Base-by-base conservation (phyloP, 108 stramenopile species). In the Skeletonema costatum region DNA sequence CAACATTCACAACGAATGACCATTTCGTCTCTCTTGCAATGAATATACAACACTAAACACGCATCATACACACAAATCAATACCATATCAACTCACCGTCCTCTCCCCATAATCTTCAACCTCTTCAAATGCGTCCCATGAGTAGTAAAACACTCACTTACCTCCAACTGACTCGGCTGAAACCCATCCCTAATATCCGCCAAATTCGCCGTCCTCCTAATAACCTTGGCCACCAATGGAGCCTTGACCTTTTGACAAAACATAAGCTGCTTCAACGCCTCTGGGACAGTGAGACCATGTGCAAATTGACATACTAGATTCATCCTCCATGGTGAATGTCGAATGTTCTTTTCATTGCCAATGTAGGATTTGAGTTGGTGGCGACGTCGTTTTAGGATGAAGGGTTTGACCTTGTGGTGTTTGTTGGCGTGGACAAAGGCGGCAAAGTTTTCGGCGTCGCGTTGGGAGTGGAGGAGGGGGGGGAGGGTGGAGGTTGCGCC, bases 61-160 rank as follows among this genome's bases (percentile, higher is more conserved):
- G 21, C 3, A 51, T 51, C 6, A 17, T 21, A 51, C 14, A 51
- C 32, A 63, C 13, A 48, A n/a, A n/a, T n/a, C n/a, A n/a, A n/a
- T n/a, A n/a, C 35, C 29, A 31, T 62, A 3, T 38, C 9, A 41
- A 86, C 88, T 76, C 68, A 87, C 91, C 90, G 75, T 59, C 94
- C 94, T 70, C 88, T 63, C n/a, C 89, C 92, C 90, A 92, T 91
- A 32, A 84, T 75, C 69, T 90, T 89, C 69, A 93, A 84, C 21
- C 92, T 82, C 84, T 86, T 88, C 74, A 93, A 71, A 76, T 83
- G 88, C n/a, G 79, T 71, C 8, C 86, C 87, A 61, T 88, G 88
- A 13, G 92, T 95, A 14, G 92, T 80, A 83, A 92, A 95, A 75
- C 94, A 93, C 62, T 95, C 94, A 9, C 88, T 89, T 9, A 95